Percentiles rank a stretch among this genome's conserved stretches.
phyloP scores from a whole-genome alignment of 2,329 filamentous ascomycete genomes.

The Sporothrix dimorphospora region DNA sequence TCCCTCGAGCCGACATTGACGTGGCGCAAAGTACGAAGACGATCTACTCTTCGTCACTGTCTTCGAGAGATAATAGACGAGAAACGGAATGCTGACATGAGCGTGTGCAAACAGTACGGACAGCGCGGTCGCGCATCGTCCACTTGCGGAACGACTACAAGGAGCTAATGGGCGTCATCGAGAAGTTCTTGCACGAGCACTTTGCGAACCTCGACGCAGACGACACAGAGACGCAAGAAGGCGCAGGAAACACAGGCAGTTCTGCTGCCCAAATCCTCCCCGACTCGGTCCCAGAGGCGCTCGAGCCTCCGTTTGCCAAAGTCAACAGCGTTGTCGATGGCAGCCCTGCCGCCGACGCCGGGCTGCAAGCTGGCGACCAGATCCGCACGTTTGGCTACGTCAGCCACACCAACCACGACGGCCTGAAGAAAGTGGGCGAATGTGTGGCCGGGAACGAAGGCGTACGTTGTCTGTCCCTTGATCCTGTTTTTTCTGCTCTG shows the following conservation, averaged over 20 bases:
- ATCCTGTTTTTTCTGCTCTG: background rate
- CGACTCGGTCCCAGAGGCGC: constrained; percentile 42
- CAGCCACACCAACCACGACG: constrained; percentile 82
- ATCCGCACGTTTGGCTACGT: constrained; percentile 85
- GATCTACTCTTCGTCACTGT: background rate
- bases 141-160: constrained; percentile 92
- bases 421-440: constrained; percentile 82
- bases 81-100: constrained; percentile 29
- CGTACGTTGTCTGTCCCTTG: constrained; percentile 58
- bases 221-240: constrained; percentile 37
- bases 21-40: constrained; percentile 78
- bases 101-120: constrained; percentile 69
- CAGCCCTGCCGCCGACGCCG: constrained; percentile 82
- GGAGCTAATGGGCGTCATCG: constrained; percentile 78
- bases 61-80: background rate
- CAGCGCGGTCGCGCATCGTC: constrained; percentile 89
- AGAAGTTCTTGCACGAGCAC: constrained; percentile 84
- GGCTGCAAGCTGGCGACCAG: constrained; percentile 77
- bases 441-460: constrained; percentile 88
- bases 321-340: constrained; percentile 79
- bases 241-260: constrained; percentile 29
- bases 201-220: constrained; percentile 71
- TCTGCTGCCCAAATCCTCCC: constrained; percentile 35
- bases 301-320: constrained; percentile 72
- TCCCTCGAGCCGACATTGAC: constrained; percentile 89